phyloP scores from a whole-genome alignment of 352 stramenopile genomes.

The Achlya hypogyna region DNA sequence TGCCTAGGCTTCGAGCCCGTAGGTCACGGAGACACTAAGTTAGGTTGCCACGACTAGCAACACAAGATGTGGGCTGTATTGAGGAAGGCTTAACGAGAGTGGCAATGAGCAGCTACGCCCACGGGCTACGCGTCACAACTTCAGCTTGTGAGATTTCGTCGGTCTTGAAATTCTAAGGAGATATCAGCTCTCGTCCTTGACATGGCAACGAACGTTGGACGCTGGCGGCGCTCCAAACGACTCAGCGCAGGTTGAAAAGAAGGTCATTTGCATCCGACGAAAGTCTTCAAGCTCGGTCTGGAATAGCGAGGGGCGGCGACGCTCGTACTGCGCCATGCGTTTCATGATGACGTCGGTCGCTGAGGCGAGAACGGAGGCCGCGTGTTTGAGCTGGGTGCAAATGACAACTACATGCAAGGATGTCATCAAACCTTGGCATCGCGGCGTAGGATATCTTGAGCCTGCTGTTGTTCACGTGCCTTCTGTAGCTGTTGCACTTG shows the following conservation, averaged over 20 bases:
- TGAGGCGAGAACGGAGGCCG: constrained; percentile 3
- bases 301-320: constrained; percentile 21
- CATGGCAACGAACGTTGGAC: not conserved
- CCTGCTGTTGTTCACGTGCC: constrained; percentile 23
- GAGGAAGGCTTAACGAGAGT: too few species aligned
- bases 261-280: constrained; percentile 24
- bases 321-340: constrained; percentile 27
- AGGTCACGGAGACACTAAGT: too few species aligned
- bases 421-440: constrained; percentile 24
- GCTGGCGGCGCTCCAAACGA: constrained; percentile 10
- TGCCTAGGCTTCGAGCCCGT: too few species aligned
- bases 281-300: constrained; percentile 27
- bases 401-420: not conserved
- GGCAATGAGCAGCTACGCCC: too few species aligned
- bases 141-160: constrained; percentile 15
- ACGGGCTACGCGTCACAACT: not conserved
- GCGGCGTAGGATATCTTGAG: constrained; percentile 25
- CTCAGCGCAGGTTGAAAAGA: constrained; percentile 23
- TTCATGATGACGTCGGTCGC: constrained; percentile 23
- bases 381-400: constrained; percentile 22
- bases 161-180: not conserved
- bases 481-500: constrained; percentile 19
- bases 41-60: too few species aligned
- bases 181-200: not conserved
- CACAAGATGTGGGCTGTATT: too few species aligned